Evolutionary conservation across 164 flowering plant species (phyloP).

Genomic region (Pachysandra terminalis): DNA sequence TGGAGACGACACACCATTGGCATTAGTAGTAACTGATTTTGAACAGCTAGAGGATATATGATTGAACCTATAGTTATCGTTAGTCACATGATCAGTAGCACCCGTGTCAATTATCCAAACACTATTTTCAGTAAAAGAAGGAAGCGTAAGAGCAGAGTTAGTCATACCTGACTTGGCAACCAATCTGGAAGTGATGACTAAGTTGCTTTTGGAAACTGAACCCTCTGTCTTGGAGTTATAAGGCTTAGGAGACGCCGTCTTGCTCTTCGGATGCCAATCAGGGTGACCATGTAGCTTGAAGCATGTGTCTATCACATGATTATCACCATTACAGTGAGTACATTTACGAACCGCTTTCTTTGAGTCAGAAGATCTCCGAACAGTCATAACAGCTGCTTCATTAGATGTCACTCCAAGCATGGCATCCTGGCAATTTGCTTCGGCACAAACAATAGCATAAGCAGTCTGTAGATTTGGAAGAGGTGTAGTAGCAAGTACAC

Average conservation of each 20-base stretch:
- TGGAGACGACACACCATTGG: slow-evolving; percentile 9
- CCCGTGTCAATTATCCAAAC: slow-evolving; percentile 12
- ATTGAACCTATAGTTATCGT: neutral
- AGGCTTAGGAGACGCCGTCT: neutral
- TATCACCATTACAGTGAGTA: slow-evolving; percentile 10
- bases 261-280: slow-evolving; percentile 7
- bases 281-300: slow-evolving; percentile 8
- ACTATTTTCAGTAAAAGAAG: slow-evolving; percentile 9
- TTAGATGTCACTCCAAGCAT: slow-evolving; percentile 8
- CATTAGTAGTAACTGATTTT: slow-evolving; percentile 4
- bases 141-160: neutral
- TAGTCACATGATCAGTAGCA: slow-evolving; percentile 12
- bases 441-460: slow-evolving; percentile 8
- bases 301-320: slow-evolving; percentile 5
- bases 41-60: slow-evolving; percentile 4
- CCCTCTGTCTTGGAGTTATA: neutral
- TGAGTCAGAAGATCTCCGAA: neutral
- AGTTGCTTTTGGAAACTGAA: neutral
- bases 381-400: slow-evolving; percentile 3
- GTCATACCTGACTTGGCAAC: slow-evolving; percentile 2
- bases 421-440: slow-evolving; percentile 10
- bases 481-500: slow-evolving; percentile 3
- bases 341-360: slow-evolving; percentile 6
- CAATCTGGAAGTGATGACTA: neutral
- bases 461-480: slow-evolving; percentile 2